A percentile compares a stretch with the other conserved stretches of the same genome.
Evolutionary conservation across 208 protist genomes (phyloP).

Genomic region (Acanthamoeba sp.): DNA sequence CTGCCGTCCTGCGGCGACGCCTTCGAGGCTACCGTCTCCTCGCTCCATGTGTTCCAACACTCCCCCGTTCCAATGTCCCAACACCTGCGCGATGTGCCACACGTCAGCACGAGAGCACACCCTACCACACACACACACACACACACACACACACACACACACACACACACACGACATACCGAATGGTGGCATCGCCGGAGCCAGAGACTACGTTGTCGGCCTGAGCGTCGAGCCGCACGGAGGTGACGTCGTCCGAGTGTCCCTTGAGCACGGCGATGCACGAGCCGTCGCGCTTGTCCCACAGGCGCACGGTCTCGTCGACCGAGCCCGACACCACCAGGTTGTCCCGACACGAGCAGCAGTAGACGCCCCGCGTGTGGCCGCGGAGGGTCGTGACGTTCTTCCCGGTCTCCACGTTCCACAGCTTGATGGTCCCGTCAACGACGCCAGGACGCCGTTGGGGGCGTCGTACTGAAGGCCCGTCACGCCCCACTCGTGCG

Average conservation of each 20-base stretch:
- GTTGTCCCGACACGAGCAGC: slow-evolving; percentile 49
- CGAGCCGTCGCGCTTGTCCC: slow-evolving; percentile 65
- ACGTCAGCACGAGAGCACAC: not conserved
- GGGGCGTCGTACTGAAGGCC: slow-evolving; percentile 47
- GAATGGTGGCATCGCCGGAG: slow-evolving; percentile 51
- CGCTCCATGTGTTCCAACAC: slow-evolving; percentile 53
- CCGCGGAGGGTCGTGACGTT: slow-evolving; percentile 12
- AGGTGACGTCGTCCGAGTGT: slow-evolving; percentile 57
- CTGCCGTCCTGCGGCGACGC: not conserved
- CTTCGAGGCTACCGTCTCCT: not conserved
- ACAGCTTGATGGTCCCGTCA: slow-evolving; percentile 58
- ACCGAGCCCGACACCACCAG: slow-evolving; percentile 64
- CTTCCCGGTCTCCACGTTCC: slow-evolving; percentile 58
- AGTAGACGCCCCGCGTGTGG: slow-evolving; percentile 63
- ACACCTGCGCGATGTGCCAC: not conserved
- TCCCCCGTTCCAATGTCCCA: slow-evolving; percentile 68
- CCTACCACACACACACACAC: no score
- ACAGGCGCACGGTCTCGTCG: slow-evolving; percentile 70
- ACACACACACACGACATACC: not conserved
- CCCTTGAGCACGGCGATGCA: slow-evolving; percentile 58
- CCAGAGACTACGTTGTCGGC: slow-evolving; percentile 8
- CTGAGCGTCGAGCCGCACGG: not conserved
- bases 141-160: not conserved
- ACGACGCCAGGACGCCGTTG: slow-evolving; percentile 34
- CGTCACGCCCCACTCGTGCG: slow-evolving; percentile 64